Percentiles rank a stretch among this genome's conserved stretches.
Evolutionary conservation across 1,284 basidiomycete species (phyloP).

Genomic region (Stygiomarasmius scandens): DNA sequence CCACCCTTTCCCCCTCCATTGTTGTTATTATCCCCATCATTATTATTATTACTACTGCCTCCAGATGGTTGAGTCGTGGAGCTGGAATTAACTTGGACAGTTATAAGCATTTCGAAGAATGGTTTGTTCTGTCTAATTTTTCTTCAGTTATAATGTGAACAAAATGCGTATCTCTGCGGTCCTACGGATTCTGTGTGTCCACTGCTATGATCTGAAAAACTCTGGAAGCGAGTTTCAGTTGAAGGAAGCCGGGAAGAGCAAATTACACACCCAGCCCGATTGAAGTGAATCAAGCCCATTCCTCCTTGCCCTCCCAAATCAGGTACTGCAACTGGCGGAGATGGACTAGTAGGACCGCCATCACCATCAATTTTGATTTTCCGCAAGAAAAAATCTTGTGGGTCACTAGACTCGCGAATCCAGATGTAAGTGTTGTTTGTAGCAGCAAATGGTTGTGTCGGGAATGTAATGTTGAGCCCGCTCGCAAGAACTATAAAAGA

Average conservation of each 20-base stretch:
- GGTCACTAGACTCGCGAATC: slow-evolving; percentile 4
- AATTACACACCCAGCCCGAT: slow-evolving; percentile 7
- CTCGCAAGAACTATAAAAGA: slow-evolving; percentile 2
- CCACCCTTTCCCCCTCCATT: neutral
- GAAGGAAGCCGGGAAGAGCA: too few species aligned
- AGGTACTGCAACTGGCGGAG: neutral
- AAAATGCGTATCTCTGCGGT: too few species aligned
- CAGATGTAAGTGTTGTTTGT: neutral
- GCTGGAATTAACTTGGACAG: neutral
- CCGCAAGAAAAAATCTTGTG: slow-evolving; percentile 2
- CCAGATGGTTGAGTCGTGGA: neutral
- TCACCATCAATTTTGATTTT: slow-evolving; percentile 11
- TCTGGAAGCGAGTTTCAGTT: neutral
- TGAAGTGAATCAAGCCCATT: slow-evolving; percentile 1
- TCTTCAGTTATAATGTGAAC: too few species aligned
- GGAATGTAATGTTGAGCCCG: slow-evolving; percentile 5
- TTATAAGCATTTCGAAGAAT: neutral
- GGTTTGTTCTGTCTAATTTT: neutral
- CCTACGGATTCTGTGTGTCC: neutral
- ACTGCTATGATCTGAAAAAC: slow-evolving; percentile 10
- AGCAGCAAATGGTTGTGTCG: slow-evolving; percentile 1
- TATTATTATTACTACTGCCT: neutral
- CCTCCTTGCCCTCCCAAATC: neutral
- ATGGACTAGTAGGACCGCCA: neutral
- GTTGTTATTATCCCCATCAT: neutral